Base-by-base conservation (phyloP, 108 stramenopile species). In the Poteriospumella lacustris region DNA sequence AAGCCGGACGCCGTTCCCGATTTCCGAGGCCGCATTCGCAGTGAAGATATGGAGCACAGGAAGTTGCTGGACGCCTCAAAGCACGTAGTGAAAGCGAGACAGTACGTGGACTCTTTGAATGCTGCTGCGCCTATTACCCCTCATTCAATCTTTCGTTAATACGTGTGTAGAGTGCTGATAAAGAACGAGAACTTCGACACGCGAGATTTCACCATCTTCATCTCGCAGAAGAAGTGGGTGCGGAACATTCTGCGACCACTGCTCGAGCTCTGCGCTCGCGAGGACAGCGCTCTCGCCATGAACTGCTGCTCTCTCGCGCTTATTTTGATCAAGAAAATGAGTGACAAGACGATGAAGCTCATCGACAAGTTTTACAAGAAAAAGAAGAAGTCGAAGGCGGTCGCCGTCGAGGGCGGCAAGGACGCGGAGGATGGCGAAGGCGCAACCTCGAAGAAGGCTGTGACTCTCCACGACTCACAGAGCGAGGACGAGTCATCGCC, bases 171-270 rank as follows among this genome's bases (percentile, higher is more conserved):
- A 19, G 24, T 34, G 28, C 36, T 64, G 31, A 26, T 64, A 31
- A 64, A 64, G 19, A 9, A 64, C 36, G 60, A 64, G 60, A 64
- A 64, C 60, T 64, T 64, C 31, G 60, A 3, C 36, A 64, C 60
- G 15, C 3, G 60, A 24, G 60, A 64, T 5, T 64, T 64, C 31
- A 31, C 60, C 3, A 64, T 64, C 31, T 64, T 64, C 60, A 64
- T 64, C 31, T 26, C 60, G 31, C 15, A 64, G 60, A 64, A 64
- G 31, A 3, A 64, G 9, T 64, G 60, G 60, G 60, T 64, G 29
- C 15, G 12, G 5, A 64, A 64, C 60, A 64, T 31, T 64, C 31
- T 64, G 3, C 28, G 60, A 64, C 60, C 60, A 12, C 31, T 64
- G 60, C 15, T 64, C 3, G 60, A 64, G 31, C 31, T 64, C 5